Base-by-base conservation (phyloP, 139 green algal genomes). In the Parachlorella kessleri region DNA sequence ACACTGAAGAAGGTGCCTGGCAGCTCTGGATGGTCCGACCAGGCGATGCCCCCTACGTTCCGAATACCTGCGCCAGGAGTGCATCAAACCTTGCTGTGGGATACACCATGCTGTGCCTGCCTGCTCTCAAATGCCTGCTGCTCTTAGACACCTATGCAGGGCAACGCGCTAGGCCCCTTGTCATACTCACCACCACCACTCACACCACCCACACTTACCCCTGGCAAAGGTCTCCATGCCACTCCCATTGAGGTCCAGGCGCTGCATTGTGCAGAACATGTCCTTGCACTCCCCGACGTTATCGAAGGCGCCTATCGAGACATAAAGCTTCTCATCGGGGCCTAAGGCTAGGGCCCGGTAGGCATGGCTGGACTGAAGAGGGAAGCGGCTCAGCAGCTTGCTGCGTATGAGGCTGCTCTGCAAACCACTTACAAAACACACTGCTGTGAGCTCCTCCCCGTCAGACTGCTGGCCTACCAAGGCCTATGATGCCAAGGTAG, bases 21-120 rank as follows among this genome's bases (percentile, higher is more conserved):
- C 66, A 87, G 55, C 2, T 54, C 59, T 7, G 69, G 63, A 1
- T 30, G 71, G 2, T 39, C 41, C 32, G 75, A 35, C 72, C 73
- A 82, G 6, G 54, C 38, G n/a, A 55, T 71, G 59, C 78, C 78
- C 4, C 65, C 78, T 0, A 71, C 73, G 23, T 83, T 83, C 23
- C 78, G 55, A 35, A 83, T 78, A 70, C 78, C 78, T 83, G 77
- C 63, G 65, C n/a, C n/a, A n/a, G n/a, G n/a, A n/a, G n/a, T n/a
- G n/a, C n/a, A n/a, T n/a, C n/a, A n/a, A n/a, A n/a, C n/a, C n/a
- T n/a, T n/a, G n/a, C n/a, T n/a, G n/a, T n/a, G n/a, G n/a, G n/a
- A n/a, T n/a, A n/a, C n/a, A n/a, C n/a, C n/a, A n/a, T n/a, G n/a
- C n/a, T n/a, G n/a, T n/a, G n/a, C n/a, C n/a, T n/a, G n/a, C n/a